Base-by-base conservation (phyloP, 768 basidiomycete species). In the Postia placenta region DNA sequence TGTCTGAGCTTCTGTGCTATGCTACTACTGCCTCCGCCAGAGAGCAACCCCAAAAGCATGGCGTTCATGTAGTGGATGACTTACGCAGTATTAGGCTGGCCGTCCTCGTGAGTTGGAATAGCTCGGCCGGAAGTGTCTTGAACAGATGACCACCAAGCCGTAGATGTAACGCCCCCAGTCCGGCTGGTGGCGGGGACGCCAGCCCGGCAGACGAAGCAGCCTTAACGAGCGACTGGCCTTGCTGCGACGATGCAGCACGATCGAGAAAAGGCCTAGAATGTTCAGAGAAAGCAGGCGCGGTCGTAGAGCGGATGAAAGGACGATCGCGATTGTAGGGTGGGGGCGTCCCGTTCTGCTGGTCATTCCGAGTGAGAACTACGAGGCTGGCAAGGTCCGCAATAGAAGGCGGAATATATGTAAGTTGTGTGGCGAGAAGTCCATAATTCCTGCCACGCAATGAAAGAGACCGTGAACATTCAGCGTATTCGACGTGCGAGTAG, bases 61-160 rank as follows among this genome's bases (percentile, higher is more conserved):
- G n/a, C n/a, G n/a, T n/a, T n/a, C n/a, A n/a, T n/a, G n/a, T n/a
- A n/a, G n/a, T n/a, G n/a, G n/a, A 48, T 5, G 3, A 75, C 84
- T 43, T 58, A 88, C 87, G 73, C 27, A 89, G 62, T 46, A 75
- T 79, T 0, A 90, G 69, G 2, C 86, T 72, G 1, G 80, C 82
- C 37, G 88, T 60, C 42, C 77, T 74, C 2, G 74, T 63, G 33
- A 88, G 61, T 2, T 60, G 62, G 58, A 86, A 84, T 3, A 90
- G 61, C 51, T 81, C 75, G 1, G 60, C 56, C 3, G 87, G 87
- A 3, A 90, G 62, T 9, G 55, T 61, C 0, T 68, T 63, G 25
- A 90, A 82, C 19, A 47, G 52, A 57, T 88, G 87, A 4, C 65
- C 58, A 15, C 70, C 74, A 0, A 88, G 74, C 51, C 72, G 82